Evolutionary conservation across 1,284 basidiomycete genomes (phyloP).

Genomic region (Rhodotorula sp.): DNA sequence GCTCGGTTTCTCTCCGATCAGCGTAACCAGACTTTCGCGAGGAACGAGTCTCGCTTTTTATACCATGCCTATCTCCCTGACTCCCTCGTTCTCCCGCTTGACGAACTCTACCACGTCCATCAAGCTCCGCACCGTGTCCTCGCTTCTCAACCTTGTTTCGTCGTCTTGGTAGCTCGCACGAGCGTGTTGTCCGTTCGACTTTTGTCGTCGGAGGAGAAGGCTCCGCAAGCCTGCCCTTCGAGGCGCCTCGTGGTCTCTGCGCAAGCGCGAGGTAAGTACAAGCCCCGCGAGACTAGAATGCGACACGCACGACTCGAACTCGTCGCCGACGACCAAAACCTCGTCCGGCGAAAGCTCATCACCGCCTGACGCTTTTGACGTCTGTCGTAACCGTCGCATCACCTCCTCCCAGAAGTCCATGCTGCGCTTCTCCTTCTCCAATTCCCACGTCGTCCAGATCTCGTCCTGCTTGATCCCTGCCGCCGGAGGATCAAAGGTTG

Average conservation of each 20-base stretch:
- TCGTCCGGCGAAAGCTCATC: slow-evolving; percentile 2
- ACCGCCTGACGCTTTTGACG: neutral
- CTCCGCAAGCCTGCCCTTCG: slow-evolving; percentile 7
- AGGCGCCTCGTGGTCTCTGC: slow-evolving; percentile 30
- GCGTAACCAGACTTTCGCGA: no score
- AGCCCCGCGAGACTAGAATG: neutral
- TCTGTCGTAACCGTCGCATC: slow-evolving; percentile 7
- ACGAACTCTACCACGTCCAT: slow-evolving; percentile 14
- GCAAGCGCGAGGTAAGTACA: neutral
- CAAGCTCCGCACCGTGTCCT: slow-evolving; percentile 8
- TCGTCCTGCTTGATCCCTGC: slow-evolving; percentile 18
- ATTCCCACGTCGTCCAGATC: slow-evolving; percentile 32
- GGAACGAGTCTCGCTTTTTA: no score
- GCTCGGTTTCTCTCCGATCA: no score
- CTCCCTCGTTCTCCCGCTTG: neutral
- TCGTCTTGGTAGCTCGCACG: slow-evolving; percentile 26
- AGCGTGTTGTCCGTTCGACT: neutral
- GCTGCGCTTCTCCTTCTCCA: slow-evolving; percentile 26
- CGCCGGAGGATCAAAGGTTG: neutral
- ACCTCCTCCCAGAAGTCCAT: slow-evolving; percentile 30
- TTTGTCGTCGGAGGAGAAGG: slow-evolving; percentile 11
- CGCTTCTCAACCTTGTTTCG: neutral
- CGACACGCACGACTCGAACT: slow-evolving; percentile 21
- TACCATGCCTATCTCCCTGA: no score
- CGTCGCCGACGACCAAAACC: slow-evolving; percentile 35